Evolutionary conservation across 116 monocot species (phyloP).

Genomic region (Posidonia oceanica): DNA sequence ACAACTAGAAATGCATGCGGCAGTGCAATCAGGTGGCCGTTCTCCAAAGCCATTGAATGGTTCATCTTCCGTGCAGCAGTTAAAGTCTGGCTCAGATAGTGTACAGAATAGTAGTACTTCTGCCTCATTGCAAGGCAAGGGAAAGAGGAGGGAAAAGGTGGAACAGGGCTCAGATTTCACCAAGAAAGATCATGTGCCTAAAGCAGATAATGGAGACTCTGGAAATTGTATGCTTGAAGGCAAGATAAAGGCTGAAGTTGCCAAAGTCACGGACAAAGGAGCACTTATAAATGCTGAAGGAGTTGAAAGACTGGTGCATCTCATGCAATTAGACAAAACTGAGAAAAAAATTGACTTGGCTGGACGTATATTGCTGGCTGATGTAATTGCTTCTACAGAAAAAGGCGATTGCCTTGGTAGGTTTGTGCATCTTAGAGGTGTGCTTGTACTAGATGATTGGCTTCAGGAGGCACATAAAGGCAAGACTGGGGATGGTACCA

Average conservation of each 20-base stretch:
- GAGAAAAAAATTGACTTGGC: slow-evolving; percentile 72
- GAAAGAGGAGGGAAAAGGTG: slow-evolving; percentile 79
- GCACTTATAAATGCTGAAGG: slow-evolving; percentile 52
- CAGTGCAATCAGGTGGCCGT: slow-evolving; percentile 85
- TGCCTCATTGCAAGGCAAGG: slow-evolving; percentile 46
- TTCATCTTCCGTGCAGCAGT: slow-evolving; percentile 49
- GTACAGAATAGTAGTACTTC: slow-evolving; percentile 52
- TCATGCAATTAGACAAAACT: slow-evolving; percentile 70
- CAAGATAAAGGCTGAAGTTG: slow-evolving; percentile 58
- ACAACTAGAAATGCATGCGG: slow-evolving; percentile 94
- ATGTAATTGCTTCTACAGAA: slow-evolving; percentile 83
- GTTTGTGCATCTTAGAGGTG: slow-evolving; percentile 74
- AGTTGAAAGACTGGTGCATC: slow-evolving; percentile 67
- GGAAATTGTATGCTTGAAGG: slow-evolving; percentile 36
- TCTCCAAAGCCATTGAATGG: slow-evolving; percentile 84
- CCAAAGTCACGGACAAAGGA: slow-evolving; percentile 89
- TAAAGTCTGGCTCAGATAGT: slow-evolving; percentile 72
- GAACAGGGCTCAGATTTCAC: slow-evolving; percentile 47
- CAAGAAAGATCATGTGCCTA: slow-evolving; percentile 48
- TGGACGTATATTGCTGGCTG: slow-evolving; percentile 62
- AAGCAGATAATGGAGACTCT: slow-evolving; percentile 56
- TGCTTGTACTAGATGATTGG: slow-evolving; percentile 84
- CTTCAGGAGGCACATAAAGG: slow-evolving; percentile 94
- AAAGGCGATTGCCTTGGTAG: slow-evolving; percentile 67
- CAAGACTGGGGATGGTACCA: slow-evolving; percentile 59